Evolutionary conservation across 2,329 filamentous ascomycete species (phyloP), one percentile per base, ranked within the genome.

Genomic region (Dissoconium aciculare): DNA sequence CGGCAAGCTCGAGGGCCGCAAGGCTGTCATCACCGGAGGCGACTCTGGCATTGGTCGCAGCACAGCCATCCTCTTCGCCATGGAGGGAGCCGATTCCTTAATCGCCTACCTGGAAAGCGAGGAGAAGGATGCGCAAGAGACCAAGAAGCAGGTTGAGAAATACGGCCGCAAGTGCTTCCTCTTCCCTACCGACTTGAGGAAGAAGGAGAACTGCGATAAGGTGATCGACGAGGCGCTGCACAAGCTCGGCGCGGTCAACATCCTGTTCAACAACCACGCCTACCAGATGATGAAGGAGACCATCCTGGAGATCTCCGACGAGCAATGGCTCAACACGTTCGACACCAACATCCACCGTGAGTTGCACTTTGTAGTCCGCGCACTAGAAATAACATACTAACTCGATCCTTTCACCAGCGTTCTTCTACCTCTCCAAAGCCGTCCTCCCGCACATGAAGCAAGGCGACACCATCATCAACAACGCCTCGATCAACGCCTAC

Each of bases 381-480:
- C 10, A 13, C n/a, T 26, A 12, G 3, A 17, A 4, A 11, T n/a
- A 4, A 6, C 13, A 17, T 27, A 27, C 29, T 34, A 30, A 39
- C 26, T 12, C 9, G 10, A 17, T 21, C 15, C 12, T 17, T 29
- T 15, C 16, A 11, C 11, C 38, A 52, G 49, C 50, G 2, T 77
- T 73, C 60, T 89, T 84, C 63, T 87, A 74, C 59, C 63, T 87
- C 19, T 67, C 79, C 37, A 89, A 89, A 54, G 82, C 85, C 49
- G 58, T 67, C 9, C 63, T 89, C 8, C 73, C 72, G 1, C 76
- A 85, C 55, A 78, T 89, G 72, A 69, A 71, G 48, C 53, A 55
- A n/a, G 81, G 82, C 19, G 67, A 71, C 33, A 74, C 71, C 15
- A 83, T 91, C 52, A 83, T 91, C 66, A 89, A 87, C 61, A 84